Conservation (phyloP, 495 filamentous ascomycete genomes). For the Aspergillus ellipticus region DNA sequence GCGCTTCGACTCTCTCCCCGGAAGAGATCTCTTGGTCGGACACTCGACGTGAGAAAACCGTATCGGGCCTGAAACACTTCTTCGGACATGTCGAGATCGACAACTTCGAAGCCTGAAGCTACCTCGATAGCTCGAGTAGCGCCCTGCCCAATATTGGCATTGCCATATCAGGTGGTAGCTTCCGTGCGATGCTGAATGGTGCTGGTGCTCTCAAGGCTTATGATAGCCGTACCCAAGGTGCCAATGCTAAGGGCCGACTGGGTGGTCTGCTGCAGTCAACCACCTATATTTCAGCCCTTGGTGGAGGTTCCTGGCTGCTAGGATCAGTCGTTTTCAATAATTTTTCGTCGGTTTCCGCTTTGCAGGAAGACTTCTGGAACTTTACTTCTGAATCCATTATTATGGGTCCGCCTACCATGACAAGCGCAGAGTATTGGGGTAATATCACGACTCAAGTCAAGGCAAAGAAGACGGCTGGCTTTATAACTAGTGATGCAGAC, state of each 20-base stretch:
- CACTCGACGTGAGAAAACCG: constrained; percentile 39
- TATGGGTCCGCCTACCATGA: constrained; percentile 47
- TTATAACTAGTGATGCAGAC: constrained; percentile 70
- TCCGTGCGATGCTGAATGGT: constrained; percentile 72
- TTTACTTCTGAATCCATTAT: constrained; percentile 63
- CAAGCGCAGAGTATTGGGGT: constrained; percentile 67
- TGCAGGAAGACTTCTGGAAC: constrained; percentile 63
- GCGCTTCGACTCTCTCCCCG: constrained; percentile 50
- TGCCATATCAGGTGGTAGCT: constrained; percentile 56
- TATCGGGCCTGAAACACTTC: constrained; percentile 59
- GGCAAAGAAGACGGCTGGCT: constrained; percentile 62
- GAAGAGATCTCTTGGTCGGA: constrained; percentile 63
- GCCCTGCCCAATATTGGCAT: constrained; percentile 54
- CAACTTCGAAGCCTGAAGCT: constrained; percentile 65
- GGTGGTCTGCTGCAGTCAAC: constrained; percentile 73
- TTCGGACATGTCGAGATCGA: constrained; percentile 62
- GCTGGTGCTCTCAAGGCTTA: constrained; percentile 75
- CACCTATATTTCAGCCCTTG: constrained; percentile 75
- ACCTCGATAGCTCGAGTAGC: constrained; percentile 54
- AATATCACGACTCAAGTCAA: constrained; percentile 55
- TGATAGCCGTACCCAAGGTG: constrained; percentile 61
- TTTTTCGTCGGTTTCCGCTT: constrained; percentile 60
- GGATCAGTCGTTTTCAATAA: constrained; percentile 78
- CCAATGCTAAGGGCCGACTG: constrained; percentile 61
- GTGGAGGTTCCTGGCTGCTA: constrained; percentile 79